phyloP scores from a whole-genome alignment of 495 filamentous ascomycete genomes.

The Xylaria nigripes region DNA sequence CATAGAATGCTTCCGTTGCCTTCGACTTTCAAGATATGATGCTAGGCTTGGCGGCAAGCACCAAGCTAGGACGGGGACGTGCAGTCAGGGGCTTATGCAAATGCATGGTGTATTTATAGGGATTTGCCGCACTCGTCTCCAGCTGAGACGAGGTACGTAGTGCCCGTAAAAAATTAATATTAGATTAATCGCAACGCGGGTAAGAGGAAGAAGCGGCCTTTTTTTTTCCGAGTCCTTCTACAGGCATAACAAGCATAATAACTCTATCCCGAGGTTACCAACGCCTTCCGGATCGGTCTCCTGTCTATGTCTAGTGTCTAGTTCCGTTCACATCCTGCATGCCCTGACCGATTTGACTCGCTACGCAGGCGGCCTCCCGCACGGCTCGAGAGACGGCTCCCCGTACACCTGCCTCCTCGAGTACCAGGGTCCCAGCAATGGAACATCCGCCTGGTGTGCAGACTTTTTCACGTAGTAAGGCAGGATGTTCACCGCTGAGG shows the following conservation, averaged over 20 bases:
- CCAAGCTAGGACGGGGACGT: background rate
- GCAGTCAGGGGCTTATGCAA: background rate
- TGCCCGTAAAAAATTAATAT: background rate
- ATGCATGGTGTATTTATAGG: background rate
- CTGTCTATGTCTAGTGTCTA: conserved; percentile 11
- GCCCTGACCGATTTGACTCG: conserved; percentile 59
- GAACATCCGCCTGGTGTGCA: conserved; percentile 75
- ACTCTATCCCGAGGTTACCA: conserved; percentile 5
- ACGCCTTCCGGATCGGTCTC: background rate
- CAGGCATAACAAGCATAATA: background rate
- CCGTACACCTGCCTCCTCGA: conserved; percentile 69
- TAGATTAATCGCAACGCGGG: background rate
- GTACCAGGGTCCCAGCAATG: conserved; percentile 63
- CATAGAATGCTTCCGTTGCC: conserved; percentile 17
- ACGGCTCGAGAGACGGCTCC: conserved; percentile 63
- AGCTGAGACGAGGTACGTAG: background rate
- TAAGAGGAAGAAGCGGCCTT: background rate
- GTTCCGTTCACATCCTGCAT: conserved; percentile 39
- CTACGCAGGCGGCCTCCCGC: conserved; percentile 69
- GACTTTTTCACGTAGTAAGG: conserved; percentile 68
- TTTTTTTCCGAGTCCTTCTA: conserved; percentile 5
- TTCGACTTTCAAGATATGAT: background rate
- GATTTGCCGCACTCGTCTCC: background rate
- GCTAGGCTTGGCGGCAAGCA: background rate
- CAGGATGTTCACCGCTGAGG: conserved; percentile 66